phyloP scores from a whole-genome alignment of 2,329 filamentous ascomycete genomes.

The Diaporthe ilicicola region DNA sequence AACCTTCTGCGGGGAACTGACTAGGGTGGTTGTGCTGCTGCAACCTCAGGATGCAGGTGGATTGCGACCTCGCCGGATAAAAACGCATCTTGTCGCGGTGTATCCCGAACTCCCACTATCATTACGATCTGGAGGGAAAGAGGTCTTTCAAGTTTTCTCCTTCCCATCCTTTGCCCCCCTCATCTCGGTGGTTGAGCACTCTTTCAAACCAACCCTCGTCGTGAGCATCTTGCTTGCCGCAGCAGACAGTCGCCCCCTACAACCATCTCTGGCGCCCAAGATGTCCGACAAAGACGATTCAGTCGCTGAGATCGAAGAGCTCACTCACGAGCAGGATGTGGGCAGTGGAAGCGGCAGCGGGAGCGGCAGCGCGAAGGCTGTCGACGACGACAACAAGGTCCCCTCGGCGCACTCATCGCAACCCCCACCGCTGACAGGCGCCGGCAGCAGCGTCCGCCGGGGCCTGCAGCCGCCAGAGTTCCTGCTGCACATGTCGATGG shows the following conservation, averaged over 20 bases:
- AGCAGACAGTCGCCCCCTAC: background rate
- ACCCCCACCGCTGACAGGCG: background rate
- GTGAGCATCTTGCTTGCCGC: background rate
- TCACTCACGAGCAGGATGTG: background rate
- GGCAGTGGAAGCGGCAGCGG: background rate
- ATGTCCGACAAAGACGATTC: constrained; percentile 4
- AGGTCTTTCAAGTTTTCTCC: background rate
- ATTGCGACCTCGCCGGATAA: background rate
- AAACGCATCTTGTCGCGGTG: background rate
- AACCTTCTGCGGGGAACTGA: constrained; percentile 17
- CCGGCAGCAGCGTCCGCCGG: constrained; percentile 2
- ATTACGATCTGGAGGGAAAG: background rate
- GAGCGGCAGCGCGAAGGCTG: background rate
- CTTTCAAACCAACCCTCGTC: no score
- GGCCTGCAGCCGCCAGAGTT: constrained; percentile 41
- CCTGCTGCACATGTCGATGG: constrained; percentile 51
- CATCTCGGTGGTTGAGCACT: background rate
- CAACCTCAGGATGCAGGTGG: background rate
- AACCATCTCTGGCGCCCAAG: background rate
- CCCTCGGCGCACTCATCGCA: background rate
- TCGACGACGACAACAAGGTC: background rate
- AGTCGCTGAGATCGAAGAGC: background rate
- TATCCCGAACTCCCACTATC: no score
- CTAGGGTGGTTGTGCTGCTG: background rate
- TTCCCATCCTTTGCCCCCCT: background rate